Evolutionary conservation across 805 yeast species (phyloP).

Genomic region (Wickerhamiella lipophila): DNA sequence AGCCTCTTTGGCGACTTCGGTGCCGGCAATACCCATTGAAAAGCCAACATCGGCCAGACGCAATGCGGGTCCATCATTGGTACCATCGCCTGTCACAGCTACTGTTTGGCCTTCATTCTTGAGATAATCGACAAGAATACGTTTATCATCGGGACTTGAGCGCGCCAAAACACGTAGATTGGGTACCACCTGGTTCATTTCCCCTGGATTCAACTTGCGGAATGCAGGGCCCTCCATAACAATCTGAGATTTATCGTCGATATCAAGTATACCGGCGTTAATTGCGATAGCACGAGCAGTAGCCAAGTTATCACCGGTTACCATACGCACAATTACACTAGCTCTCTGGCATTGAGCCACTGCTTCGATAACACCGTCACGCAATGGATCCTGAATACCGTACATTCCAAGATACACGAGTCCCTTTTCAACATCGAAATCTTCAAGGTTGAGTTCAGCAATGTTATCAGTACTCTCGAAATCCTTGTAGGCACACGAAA

Average conservation of each 20-base stretch:
- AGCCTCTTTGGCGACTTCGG: slow-evolving; percentile 98
- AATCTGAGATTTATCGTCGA: slow-evolving; percentile 41
- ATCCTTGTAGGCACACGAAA: slow-evolving; percentile 76
- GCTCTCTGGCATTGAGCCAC: slow-evolving; percentile 76
- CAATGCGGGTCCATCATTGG: slow-evolving; percentile 96
- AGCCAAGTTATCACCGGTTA: slow-evolving; percentile 86
- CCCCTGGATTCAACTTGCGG: slow-evolving; percentile 47
- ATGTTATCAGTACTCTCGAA: slow-evolving; percentile 22
- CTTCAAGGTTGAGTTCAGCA: slow-evolving; percentile 16
- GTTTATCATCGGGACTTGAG: slow-evolving; percentile 91
- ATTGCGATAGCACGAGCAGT: slow-evolving; percentile 88
- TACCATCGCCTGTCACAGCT: slow-evolving; percentile 99
- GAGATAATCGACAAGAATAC: slow-evolving; percentile 70
- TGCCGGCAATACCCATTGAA: slow-evolving; percentile 97
- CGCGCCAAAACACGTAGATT: slow-evolving; percentile 75
- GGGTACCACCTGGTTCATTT: slow-evolving; percentile 54
- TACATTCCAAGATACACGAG: slow-evolving; percentile 59
- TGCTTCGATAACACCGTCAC: slow-evolving; percentile 82
- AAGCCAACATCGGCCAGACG: slow-evolving; percentile 96
- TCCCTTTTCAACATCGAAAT: slow-evolving; percentile 15
- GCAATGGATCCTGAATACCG: slow-evolving; percentile 91
- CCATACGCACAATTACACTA: slow-evolving; percentile 94
- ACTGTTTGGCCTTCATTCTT: slow-evolving; percentile 80
- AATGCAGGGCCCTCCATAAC: slow-evolving; percentile 92
- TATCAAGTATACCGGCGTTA: slow-evolving; percentile 59